A percentile compares a stretch with the other conserved stretches of the same genome.
Conservation (phyloP, 2,329 filamentous ascomycete genomes). For the Fusarium albosuccineum region DNA sequence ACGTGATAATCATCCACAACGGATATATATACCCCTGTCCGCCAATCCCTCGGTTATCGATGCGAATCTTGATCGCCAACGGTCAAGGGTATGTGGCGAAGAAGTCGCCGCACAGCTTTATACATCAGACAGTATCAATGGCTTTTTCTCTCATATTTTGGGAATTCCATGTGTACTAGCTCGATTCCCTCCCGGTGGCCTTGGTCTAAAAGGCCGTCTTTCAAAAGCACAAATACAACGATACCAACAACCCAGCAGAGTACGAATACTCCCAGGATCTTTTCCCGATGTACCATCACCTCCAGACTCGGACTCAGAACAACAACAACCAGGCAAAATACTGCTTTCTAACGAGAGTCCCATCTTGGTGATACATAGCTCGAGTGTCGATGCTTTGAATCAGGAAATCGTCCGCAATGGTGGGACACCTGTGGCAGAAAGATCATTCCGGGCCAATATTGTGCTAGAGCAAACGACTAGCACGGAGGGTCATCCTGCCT, state of each 20-base stretch:
- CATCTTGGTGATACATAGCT: slow-evolving; percentile 84
- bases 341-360: slow-evolving; percentile 94
- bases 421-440: slow-evolving; percentile 74
- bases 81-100: slow-evolving; percentile 87
- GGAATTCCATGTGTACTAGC: slow-evolving; percentile 86
- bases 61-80: slow-evolving; percentile 54
- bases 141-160: slow-evolving; percentile 82
- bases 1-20: slow-evolving; percentile 43
- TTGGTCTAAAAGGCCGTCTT: slow-evolving; percentile 71
- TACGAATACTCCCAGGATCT: slow-evolving; percentile 61
- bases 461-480: slow-evolving; percentile 68
- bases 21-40: slow-evolving; percentile 73
- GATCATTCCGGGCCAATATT: slow-evolving; percentile 91
- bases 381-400: slow-evolving; percentile 85
- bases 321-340: slow-evolving; percentile 65
- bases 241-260: slow-evolving; percentile 57
- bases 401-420: slow-evolving; percentile 73
- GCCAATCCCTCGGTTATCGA: slow-evolving; percentile 72
- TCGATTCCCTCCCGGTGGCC: slow-evolving; percentile 79
- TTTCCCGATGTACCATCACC: slow-evolving; percentile 68
- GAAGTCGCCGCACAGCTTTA: slow-evolving; percentile 79
- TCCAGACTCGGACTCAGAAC: slow-evolving; percentile 69
- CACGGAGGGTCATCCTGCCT: slow-evolving; percentile 65
- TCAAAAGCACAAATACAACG: slow-evolving; percentile 78
- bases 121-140: slow-evolving; percentile 71